phyloP scores from a whole-genome alignment of 768 basidiomycete species.

The Trichaptum fuscoviolaceum region DNA sequence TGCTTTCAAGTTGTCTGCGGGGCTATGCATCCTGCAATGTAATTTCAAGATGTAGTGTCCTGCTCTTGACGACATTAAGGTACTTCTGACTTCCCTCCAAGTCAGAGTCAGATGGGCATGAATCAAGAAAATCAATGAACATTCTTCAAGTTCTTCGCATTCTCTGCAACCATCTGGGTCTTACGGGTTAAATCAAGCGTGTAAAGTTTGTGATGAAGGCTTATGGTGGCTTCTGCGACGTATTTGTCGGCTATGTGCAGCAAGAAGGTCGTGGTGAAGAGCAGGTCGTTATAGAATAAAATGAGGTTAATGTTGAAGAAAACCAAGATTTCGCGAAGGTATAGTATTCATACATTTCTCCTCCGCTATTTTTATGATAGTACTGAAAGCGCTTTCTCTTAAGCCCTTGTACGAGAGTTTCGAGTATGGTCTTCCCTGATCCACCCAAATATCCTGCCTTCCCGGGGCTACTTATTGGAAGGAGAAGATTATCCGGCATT shows the following conservation, averaged over 20 bases:
- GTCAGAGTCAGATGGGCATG: too few relatives aligned
- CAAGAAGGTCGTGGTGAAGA: not conserved
- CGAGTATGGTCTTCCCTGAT: not conserved
- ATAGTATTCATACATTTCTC: not conserved
- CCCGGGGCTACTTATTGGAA: not conserved
- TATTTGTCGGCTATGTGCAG: not conserved
- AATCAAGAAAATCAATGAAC: not conserved
- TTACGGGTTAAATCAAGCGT: not conserved
- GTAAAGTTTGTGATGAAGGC: not conserved
- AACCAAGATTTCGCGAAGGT: not conserved
- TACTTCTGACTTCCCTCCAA: too few relatives aligned
- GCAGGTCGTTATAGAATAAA: not conserved
- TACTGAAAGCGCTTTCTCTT: not conserved
- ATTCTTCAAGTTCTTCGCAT: not conserved
- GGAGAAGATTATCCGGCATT: not conserved
- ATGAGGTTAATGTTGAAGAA: not conserved
- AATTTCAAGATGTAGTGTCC: too few relatives aligned
- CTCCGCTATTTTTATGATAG: not conserved
- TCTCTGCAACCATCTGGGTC: not conserved
- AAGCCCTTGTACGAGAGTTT: not conserved
- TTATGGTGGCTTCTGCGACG: not conserved
- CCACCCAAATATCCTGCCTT: constrained; percentile 2
- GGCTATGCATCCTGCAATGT: too few relatives aligned
- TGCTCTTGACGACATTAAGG: too few relatives aligned
- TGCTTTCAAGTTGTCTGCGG: too few relatives aligned